These are phyloP conservation scores for Xylaria sp. DNA, from an alignment of 495 filamentous ascomycete genomes.

Conservation along the genomic window DNA sequence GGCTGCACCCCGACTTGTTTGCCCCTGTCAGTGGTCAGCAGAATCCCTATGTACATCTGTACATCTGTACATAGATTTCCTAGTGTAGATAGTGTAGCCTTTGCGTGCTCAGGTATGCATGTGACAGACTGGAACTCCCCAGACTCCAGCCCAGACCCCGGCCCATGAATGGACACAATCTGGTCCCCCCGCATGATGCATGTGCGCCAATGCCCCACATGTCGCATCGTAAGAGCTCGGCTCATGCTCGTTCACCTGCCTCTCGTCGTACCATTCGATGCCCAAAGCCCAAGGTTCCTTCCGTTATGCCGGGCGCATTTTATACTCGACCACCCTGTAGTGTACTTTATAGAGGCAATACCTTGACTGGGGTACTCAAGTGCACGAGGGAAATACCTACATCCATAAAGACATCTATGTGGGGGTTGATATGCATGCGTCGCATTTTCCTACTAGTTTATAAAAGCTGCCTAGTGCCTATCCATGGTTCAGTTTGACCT, in stretches of 20 bases:
- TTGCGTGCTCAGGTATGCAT: too few species aligned
- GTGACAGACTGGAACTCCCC: neutral
- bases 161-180: neutral
- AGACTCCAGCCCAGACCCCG: neutral
- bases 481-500: neutral
- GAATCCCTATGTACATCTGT: neutral
- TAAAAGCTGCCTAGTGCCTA: neutral
- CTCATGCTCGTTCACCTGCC: constrained; percentile 34
- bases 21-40: neutral
- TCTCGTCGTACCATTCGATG: constrained; percentile 14
- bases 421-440: constrained; percentile 1
- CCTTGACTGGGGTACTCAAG: neutral
- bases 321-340: neutral
- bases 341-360: neutral
- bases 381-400: neutral
- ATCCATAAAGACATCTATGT: neutral
- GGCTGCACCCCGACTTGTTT: constrained; percentile 6
- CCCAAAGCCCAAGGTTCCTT: neutral
- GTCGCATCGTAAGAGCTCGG: constrained; percentile 43
- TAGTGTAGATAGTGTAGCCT: too few species aligned
- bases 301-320: constrained; percentile 14
- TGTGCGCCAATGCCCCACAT: constrained; percentile 25
- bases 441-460: neutral
- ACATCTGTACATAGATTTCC: too few species aligned
- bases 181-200: constrained; percentile 22